Evolutionary conservation across 2,329 filamentous ascomycete genomes (phyloP).

Genomic region (Neophaeococcomyces mojaviensis): DNA sequence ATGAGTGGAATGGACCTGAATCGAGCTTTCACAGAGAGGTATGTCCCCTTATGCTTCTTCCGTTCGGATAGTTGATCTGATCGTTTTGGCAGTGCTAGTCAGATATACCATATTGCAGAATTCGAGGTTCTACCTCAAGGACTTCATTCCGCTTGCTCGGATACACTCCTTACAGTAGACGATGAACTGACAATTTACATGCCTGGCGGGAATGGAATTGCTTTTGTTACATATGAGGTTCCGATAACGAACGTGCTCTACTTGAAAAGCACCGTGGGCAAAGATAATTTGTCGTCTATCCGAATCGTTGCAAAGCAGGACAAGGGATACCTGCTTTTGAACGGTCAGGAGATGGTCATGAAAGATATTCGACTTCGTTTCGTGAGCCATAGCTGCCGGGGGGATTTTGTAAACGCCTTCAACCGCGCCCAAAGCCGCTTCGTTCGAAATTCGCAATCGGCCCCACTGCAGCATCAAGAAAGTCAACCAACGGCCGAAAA

Average conservation of each 20-base stretch:
- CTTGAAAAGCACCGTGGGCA: no score
- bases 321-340: not conserved
- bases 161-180: not conserved
- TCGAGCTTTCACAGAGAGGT: not conserved
- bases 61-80: no score
- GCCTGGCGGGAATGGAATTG: not conserved
- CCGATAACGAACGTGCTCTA: not conserved
- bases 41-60: no score
- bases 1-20: not conserved
- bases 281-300: not conserved
- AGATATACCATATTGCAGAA: not conserved
- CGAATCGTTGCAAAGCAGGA: not conserved
- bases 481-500: no score
- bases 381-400: no score
- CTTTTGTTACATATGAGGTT: not conserved
- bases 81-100: not conserved
- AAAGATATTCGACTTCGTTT: no score
- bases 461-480: no score
- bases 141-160: not conserved
- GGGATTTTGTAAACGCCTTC: no score
- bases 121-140: not conserved
- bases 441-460: no score
- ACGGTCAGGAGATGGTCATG: no score
- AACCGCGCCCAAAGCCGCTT: no score
- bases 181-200: not conserved